phyloP scores from a whole-genome alignment of 306 rosid genomes.

The Corylus avellana region DNA sequence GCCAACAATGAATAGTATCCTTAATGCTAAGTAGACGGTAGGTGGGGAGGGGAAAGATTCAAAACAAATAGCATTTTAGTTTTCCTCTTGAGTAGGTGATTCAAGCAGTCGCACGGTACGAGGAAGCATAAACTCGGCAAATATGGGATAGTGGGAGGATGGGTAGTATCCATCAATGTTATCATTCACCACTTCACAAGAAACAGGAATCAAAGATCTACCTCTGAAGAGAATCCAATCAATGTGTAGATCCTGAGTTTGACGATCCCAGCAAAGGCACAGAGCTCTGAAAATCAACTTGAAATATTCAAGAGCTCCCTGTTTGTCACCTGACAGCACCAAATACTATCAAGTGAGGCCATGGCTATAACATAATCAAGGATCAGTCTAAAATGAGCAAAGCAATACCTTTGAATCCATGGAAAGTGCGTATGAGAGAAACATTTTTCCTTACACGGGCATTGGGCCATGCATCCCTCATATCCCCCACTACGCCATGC shows the following conservation, averaged over 20 bases:
- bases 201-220: conserved; percentile 85
- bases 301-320: conserved; percentile 85
- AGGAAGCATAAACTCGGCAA: conserved; percentile 94
- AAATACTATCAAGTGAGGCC: conserved; percentile 13
- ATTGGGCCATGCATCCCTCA: conserved; percentile 97
- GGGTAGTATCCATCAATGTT: conserved; percentile 85
- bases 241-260: conserved; percentile 92
- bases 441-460: conserved; percentile 88
- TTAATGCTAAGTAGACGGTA: background rate
- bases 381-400: conserved; percentile 14
- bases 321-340: conserved; percentile 76
- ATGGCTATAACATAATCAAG: conserved; percentile 10
- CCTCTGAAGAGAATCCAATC: conserved; percentile 99
- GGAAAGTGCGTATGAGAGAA: conserved; percentile 84
- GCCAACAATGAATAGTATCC: background rate
- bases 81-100: conserved; percentile 56
- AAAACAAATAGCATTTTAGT: conserved; percentile 35
- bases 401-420: conserved; percentile 87
- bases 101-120: conserved; percentile 79
- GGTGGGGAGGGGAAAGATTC: background rate
- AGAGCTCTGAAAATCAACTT: conserved; percentile 92
- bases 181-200: conserved; percentile 89
- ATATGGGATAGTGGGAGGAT: conserved; percentile 89
- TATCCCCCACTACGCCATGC: conserved; percentile 95
- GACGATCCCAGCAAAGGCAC: conserved; percentile 99